These are phyloP conservation scores for Chaetomidium leptoderma DNA, from an alignment of 495 filamentous ascomycete genomes.

Conservation along the genomic window DNA sequence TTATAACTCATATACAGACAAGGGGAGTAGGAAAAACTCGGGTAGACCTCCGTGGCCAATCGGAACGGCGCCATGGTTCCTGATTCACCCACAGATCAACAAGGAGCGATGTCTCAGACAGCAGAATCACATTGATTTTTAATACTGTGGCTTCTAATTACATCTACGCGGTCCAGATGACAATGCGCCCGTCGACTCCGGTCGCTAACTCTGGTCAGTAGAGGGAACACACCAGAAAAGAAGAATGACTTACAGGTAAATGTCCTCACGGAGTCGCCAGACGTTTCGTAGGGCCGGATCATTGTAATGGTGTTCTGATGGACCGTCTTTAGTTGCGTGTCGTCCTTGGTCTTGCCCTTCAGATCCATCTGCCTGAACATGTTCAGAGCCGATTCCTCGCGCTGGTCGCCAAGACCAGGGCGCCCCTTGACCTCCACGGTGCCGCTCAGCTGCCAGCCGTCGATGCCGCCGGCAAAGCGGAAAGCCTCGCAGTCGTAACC, in stretches of 20 bases:
- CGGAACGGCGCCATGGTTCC: not conserved
- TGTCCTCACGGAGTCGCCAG: conserved; percentile 60
- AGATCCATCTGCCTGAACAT: conserved; percentile 99
- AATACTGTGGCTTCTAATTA: conserved; percentile 10
- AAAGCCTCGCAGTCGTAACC: conserved; percentile 96
- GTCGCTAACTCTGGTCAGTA: conserved; percentile 63
- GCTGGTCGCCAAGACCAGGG: conserved; percentile 43
- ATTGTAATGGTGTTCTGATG: conserved; percentile 96
- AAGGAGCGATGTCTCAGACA: conserved; percentile 12
- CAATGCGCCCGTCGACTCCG: conserved; percentile 90
- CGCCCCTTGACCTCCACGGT: conserved; percentile 79
- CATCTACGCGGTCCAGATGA: conserved; percentile 60
- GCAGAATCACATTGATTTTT: conserved; percentile 19
- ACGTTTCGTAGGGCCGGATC: conserved; percentile 66
- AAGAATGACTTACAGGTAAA: conserved; percentile 74
- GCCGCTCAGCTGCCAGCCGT: conserved; percentile 82
- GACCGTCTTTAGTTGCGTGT: conserved; percentile 89
- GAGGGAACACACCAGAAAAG: conserved; percentile 37
- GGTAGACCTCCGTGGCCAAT: conserved; percentile 2
- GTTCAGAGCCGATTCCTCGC: conserved; percentile 78
- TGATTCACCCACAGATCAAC: conserved; percentile 10
- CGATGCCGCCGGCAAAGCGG: conserved; percentile 73
- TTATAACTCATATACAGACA: not conserved
- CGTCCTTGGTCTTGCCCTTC: conserved; percentile 81
- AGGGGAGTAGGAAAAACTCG: not conserved